Conservation (phyloP, 495 filamentous ascomycete species). For the Penicillium flavigenum region DNA sequence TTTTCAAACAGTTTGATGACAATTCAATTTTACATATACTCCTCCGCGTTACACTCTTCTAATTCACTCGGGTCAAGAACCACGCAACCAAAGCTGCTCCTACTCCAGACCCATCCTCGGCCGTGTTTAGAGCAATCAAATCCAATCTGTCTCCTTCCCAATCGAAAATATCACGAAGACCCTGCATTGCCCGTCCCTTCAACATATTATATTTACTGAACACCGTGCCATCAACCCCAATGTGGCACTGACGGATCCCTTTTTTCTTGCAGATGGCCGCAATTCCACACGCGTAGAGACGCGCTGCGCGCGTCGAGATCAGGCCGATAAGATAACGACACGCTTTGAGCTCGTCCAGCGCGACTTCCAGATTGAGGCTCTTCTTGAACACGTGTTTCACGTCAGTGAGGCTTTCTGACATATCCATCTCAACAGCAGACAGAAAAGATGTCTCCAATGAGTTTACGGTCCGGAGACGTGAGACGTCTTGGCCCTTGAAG, state of each 20-base stretch:
- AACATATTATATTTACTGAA: conserved; percentile 95
- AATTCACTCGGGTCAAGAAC: conserved; percentile 11
- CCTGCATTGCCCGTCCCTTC: conserved; percentile 74
- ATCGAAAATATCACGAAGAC: conserved; percentile 56
- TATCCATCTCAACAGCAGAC: conserved; percentile 73
- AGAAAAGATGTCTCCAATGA: conserved; percentile 79
- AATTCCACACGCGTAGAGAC: conserved; percentile 86
- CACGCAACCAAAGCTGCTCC: conserved; percentile 37
- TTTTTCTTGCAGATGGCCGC: conserved; percentile 92
- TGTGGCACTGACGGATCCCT: conserved; percentile 69
- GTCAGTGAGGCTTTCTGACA: conserved; percentile 66
- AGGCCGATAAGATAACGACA: conserved; percentile 78
- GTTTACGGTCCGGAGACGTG: conserved; percentile 64
- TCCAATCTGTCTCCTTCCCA: conserved; percentile 26
- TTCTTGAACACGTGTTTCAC: conserved; percentile 69
- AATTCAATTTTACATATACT: conserved; percentile 1
- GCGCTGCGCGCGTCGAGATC: conserved; percentile 83
- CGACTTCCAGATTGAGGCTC: conserved; percentile 62
- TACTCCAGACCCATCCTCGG: conserved; percentile 35
- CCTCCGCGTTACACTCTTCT: neutral
- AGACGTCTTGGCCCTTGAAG: conserved; percentile 46
- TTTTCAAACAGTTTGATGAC: neutral
- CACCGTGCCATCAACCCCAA: conserved; percentile 89
- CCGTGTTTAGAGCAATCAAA: conserved; percentile 27
- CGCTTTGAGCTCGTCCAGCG: conserved; percentile 72